A percentile compares a stretch with the other conserved stretches of the same genome.
Conservation (phyloP, 345 rosid genomes). For the Citrus trifoliata region DNA sequence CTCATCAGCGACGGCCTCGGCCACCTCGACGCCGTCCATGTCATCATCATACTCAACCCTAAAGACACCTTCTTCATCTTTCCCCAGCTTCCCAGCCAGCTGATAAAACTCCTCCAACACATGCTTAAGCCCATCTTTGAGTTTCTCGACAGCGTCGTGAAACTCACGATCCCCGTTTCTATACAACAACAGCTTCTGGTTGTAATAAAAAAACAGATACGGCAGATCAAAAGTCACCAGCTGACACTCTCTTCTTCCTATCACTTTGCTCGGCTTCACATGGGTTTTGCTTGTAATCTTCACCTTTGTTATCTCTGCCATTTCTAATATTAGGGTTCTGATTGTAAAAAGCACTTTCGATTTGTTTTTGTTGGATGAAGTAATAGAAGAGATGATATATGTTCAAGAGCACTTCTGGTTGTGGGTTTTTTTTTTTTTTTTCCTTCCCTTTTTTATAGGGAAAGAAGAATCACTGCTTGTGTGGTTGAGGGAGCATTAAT, state of each 20-base stretch:
- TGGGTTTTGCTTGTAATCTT: constrained; percentile 42
- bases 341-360: not conserved
- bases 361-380: too few species aligned
- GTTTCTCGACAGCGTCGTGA: constrained; percentile 53
- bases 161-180: constrained; percentile 19
- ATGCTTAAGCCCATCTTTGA: constrained; percentile 62
- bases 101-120: constrained; percentile 79
- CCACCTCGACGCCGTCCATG: constrained; percentile 76
- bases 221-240: constrained; percentile 92
- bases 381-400: too few species aligned
- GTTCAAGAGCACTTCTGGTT: not conserved
- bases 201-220: constrained; percentile 73
- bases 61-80: constrained; percentile 78
- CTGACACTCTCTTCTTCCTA: constrained; percentile 68
- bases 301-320: constrained; percentile 30
- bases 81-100: constrained; percentile 78
- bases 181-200: constrained; percentile 88
- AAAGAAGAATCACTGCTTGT: not conserved
- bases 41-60: constrained; percentile 74
- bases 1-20: constrained; percentile 54
- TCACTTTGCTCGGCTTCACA: constrained; percentile 54
- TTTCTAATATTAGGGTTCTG: not conserved
- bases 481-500: constrained; percentile 60
- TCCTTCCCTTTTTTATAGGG: constrained; percentile 4
- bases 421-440: not conserved